Base-by-base conservation (phyloP, 306 rosid species). In the Vigna hirtella region DNA sequence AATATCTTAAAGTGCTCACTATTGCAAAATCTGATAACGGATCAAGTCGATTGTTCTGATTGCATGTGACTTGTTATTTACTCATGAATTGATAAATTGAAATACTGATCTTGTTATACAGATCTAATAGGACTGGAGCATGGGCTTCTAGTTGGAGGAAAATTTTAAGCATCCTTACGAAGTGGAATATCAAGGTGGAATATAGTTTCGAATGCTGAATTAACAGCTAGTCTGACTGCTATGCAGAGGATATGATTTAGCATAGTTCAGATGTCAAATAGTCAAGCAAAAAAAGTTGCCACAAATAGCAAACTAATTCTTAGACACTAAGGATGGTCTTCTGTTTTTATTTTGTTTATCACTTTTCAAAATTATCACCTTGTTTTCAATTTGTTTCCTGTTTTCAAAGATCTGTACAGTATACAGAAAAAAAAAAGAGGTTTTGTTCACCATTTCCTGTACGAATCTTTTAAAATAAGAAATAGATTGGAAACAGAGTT, bases 91-190 rank as follows among this genome's bases (percentile, higher is more conserved):
- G 76, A 77, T 72, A 34, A 71, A 32, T 63, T 32, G 50, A 70
- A 82, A 63, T 57, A 49, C 78, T 63, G 63, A 55, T 70, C 63
- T 72, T 66, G 55, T 72, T 56, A 77, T 65, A 77, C 72, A 61
- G 73, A 64, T 77, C 48, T 64, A 64, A 20, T 50, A 72, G 26
- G 79, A 58, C 68, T 56, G 65, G 64, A 71, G 43, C 45, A 65
- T 45, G 57, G 58, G 45, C 55, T 72, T 70, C 66, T 49, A 71
- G n/a, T 47, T 64, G 62, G 34, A 56, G 72, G 52, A 3, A 30
- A 70, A 47, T 77, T 77, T 66, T 62, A 64, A 64, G 70, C 66
- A 38, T 52, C 57, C 68, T 70, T 51, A 40, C 50, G 56, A 45
- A 36, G 62, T 63, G 64, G 63, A 61, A 17, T 69, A 32, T 70